Evolutionary conservation across 768 basidiomycete species (phyloP), one percentile per base, ranked within the genome.

Genomic region (Russula virescens): DNA sequence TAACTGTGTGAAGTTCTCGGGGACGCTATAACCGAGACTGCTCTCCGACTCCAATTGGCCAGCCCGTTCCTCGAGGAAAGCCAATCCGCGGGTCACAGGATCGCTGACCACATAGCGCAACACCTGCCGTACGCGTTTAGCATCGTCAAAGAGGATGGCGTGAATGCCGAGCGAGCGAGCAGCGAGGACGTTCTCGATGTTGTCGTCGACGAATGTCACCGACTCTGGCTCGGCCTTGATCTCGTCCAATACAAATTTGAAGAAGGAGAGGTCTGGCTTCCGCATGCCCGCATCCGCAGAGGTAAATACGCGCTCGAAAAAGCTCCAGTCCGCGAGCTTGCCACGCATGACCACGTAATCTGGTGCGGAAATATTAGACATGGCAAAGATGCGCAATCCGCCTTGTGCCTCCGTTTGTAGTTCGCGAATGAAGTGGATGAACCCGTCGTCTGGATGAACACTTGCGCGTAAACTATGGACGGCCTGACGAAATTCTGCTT

Each of bases 321-420:
- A 73, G 0, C 72, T 71, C 79, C 80, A 84, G 62, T 81, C 78
- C 9, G 75, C 80, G 5, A 74, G 70, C 40, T 76, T 81, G 19
- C 71, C 75, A 49, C 71, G 76, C 19, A 83, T 73, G 3, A 79
- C 73, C 42, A 74, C 74, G 66, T 77, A 82, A 66, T 84, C 83
- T 9, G 81, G 80, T 0, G 73, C 66, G n/a, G 83, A 82, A 31
- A 85, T 83, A 69, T 85, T 85, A 45, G 81, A 83, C 80, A 83
- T 82, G 42, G 82, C 83, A 55, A 78, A 82, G 38, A 84, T 75
- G 18, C 70, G 74, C 2, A 82, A 69, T 5, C 68, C 58, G 25
- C 70, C 72, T 13, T 72, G 61, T 5, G 74, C 73, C 60, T 77
- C 72, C 10, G 66, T 62, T 63, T 80, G 80, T 45, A 84, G 73